A percentile compares a stretch with the other conserved stretches of the same genome.
Evolutionary conservation across 2,329 filamentous ascomycete genomes (phyloP).

Genomic region (Colletotrichum sp.): DNA sequence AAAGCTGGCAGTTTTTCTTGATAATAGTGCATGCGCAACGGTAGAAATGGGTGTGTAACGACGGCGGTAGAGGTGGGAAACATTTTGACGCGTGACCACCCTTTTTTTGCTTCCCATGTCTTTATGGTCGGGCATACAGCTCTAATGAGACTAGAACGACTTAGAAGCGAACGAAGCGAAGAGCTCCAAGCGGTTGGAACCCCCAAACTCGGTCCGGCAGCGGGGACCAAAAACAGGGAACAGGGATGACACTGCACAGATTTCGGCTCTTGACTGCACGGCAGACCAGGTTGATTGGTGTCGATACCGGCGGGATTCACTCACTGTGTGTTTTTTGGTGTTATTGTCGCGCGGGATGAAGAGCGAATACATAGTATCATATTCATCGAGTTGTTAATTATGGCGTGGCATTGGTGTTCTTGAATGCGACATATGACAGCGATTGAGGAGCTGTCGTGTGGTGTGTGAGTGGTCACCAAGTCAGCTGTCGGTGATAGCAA

Average conservation of each 20-base stretch:
- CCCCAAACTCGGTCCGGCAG: neutral
- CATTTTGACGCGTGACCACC: neutral
- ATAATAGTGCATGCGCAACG: neutral
- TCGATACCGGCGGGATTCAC: neutral
- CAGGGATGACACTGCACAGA: neutral
- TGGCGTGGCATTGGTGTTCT: neutral
- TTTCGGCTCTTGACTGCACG: slow-evolving; percentile 13
- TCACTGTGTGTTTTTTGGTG: neutral
- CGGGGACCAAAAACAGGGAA: neutral
- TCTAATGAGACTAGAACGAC: neutral
- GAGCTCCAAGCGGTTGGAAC: slow-evolving; percentile 3
- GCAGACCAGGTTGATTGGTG: neutral
- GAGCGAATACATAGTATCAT: neutral
- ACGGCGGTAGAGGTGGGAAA: neutral
- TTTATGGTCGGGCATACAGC: neutral
- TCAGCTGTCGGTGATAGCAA: neutral
- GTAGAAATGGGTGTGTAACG: neutral
- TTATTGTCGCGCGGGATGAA: neutral
- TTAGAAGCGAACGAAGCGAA: neutral
- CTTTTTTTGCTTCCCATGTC: neutral
- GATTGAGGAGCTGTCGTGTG: neutral
- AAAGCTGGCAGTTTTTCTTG: neutral
- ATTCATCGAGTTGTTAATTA: neutral
- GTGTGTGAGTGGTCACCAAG: neutral
- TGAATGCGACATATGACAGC: neutral